These are phyloP conservation scores for Linnemannia schmuckeri DNA, from an alignment of 192 early-diverging fungal species.

Conservation along the genomic window DNA sequence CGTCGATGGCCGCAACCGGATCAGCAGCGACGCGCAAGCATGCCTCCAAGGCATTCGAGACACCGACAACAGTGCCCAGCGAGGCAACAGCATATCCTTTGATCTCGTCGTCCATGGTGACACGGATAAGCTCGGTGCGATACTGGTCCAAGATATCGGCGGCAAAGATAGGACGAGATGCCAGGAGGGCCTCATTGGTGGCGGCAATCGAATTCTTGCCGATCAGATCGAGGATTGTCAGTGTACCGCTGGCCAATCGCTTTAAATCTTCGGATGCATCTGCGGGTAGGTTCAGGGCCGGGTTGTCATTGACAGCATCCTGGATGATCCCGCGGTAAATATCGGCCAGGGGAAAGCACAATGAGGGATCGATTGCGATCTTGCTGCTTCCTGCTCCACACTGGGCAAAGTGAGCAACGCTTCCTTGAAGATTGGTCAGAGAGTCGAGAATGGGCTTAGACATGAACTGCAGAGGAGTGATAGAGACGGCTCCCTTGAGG, in stretches of 20 bases:
- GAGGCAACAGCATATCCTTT: constrained; percentile 14
- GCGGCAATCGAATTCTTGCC: constrained; percentile 25
- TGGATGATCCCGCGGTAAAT: constrained; percentile 22
- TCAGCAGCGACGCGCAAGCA: constrained; percentile 34
- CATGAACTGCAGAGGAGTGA: neutral
- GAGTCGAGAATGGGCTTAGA: neutral
- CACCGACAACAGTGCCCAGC: constrained; percentile 4
- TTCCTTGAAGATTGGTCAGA: neutral
- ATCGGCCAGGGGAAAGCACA: constrained; percentile 24
- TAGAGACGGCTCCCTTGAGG: neutral
- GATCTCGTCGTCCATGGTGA: neutral
- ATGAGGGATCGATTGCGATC: neutral
- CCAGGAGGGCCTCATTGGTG: constrained; percentile 26
- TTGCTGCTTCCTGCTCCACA: neutral
- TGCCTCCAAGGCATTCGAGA: constrained; percentile 41
- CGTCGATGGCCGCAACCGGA: constrained; percentile 20
- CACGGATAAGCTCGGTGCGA: constrained; percentile 20
- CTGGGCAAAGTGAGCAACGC: neutral
- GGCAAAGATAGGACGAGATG: constrained; percentile 29
- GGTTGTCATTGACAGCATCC: constrained; percentile 8
- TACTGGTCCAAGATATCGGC: constrained; percentile 28
- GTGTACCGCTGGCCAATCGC: constrained; percentile 12
- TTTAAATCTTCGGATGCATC: constrained; percentile 19
- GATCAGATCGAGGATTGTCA: constrained; percentile 22
- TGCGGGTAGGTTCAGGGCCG: constrained; percentile 18